Conservation (phyloP, 1,284 basidiomycete species). For the Porodaedalea pini region DNA sequence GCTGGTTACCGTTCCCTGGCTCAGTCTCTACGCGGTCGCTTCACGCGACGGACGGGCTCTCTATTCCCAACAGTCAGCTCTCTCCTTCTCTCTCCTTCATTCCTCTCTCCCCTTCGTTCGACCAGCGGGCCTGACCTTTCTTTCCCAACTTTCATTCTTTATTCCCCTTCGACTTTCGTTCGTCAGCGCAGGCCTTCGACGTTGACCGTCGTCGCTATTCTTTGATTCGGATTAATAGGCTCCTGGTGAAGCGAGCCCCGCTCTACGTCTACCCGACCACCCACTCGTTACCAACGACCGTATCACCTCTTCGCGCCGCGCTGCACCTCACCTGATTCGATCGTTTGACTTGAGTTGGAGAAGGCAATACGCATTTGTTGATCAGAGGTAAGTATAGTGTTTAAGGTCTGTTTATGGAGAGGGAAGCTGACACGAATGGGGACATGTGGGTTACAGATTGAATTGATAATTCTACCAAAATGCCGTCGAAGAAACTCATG, state of each 20-base stretch:
- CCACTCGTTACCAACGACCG: slow-evolving; percentile 9
- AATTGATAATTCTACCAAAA: slow-evolving; percentile 30
- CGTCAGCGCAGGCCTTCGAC: slow-evolving; percentile 17
- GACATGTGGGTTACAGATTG: background rate
- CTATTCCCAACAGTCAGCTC: background rate
- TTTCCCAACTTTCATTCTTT: slow-evolving; percentile 19
- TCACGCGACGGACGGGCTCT: background rate
- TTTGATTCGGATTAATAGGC: background rate
- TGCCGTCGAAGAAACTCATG: slow-evolving; percentile 70
- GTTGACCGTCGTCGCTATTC: slow-evolving; percentile 16
- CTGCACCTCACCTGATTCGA: background rate
- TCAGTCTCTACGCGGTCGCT: slow-evolving; percentile 14
- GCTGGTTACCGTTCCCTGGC: slow-evolving; percentile 19
- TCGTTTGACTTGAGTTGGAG: background rate
- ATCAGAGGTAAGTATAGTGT: slow-evolving; percentile 6
- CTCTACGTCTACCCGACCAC: background rate
- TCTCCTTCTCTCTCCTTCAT: slow-evolving; percentile 7
- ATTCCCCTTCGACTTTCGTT: slow-evolving; percentile 28
- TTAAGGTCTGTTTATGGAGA: background rate
- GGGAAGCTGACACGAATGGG: background rate
- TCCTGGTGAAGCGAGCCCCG: background rate
- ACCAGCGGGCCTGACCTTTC: slow-evolving; percentile 20
- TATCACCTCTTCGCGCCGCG: background rate
- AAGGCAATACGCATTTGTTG: background rate
- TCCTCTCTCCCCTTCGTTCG: slow-evolving; percentile 11